A percentile compares a stretch with the other conserved stretches of the same genome.
phyloP scores from a whole-genome alignment of 768 basidiomycete species.

The Cubamyces sp. region DNA sequence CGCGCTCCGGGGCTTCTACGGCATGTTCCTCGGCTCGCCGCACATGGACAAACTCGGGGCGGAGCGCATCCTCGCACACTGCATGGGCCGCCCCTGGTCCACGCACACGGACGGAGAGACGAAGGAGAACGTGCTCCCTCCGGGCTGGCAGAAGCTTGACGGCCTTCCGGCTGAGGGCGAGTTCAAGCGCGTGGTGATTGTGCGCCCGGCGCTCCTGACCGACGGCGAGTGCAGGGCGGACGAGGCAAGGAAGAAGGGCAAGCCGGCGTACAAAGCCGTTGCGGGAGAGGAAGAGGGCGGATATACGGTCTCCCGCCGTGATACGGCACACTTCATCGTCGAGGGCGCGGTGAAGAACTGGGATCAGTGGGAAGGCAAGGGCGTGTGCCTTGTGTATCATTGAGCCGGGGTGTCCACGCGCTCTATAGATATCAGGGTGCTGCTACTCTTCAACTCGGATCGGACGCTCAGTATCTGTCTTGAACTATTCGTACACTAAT shows the following conservation, averaged over 20 bases:
- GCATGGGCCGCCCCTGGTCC: constrained; percentile 56
- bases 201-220: constrained; percentile 62
- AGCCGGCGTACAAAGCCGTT: constrained; percentile 45
- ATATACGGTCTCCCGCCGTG: constrained; percentile 63
- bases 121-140: constrained; percentile 45
- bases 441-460: too few relatives aligned
- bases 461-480: neutral
- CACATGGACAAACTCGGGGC: constrained; percentile 65
- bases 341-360: constrained; percentile 50
- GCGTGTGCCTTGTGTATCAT: constrained; percentile 54
- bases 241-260: constrained; percentile 33
- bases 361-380: constrained; percentile 56
- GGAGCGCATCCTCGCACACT: constrained; percentile 54
- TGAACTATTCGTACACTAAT: neutral
- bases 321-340: constrained; percentile 68
- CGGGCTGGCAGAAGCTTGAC: constrained; percentile 46
- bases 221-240: constrained; percentile 53
- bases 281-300: constrained; percentile 35
- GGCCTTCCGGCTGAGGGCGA: constrained; percentile 49
- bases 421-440: too few relatives aligned
- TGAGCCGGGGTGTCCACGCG: neutral
- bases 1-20: constrained; percentile 53
- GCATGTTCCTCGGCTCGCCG: constrained; percentile 45
- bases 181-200: constrained; percentile 49
- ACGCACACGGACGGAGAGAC: constrained; percentile 43